A percentile compares a stretch with the other conserved stretches of the same genome.
Conservation (phyloP, 805 yeast genomes). For the Wickerhamomyces canadensis region DNA sequence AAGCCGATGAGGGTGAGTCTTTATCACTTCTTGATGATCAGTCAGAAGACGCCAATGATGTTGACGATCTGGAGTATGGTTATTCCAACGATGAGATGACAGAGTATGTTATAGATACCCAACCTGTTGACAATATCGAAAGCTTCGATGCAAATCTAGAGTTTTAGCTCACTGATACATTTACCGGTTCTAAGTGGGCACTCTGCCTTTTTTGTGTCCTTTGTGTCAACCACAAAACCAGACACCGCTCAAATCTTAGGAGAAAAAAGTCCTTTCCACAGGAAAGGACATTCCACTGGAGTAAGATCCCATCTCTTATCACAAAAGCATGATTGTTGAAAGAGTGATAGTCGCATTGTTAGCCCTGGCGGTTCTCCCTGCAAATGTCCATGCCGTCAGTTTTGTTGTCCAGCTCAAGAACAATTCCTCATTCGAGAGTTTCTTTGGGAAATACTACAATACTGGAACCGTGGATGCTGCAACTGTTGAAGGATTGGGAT, state of each 20-base stretch:
- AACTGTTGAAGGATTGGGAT: slow-evolving; percentile 11
- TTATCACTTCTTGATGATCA: too few species aligned
- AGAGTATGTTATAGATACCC: neutral
- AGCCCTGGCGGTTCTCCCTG: slow-evolving; percentile 1
- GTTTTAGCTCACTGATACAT: too few species aligned
- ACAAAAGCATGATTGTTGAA: too few species aligned
- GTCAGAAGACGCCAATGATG: neutral
- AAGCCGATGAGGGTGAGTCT: slow-evolving; percentile 1
- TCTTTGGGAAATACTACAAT: slow-evolving; percentile 14
- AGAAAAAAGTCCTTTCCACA: too few species aligned
- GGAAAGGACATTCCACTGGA: too few species aligned
- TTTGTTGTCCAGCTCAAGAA: slow-evolving; percentile 26
- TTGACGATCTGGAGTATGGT: neutral
- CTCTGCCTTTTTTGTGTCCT: too few species aligned
- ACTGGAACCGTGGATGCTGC: slow-evolving; percentile 5
- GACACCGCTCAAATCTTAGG: too few species aligned
- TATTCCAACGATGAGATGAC: neutral
- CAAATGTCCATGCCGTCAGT: slow-evolving; percentile 6
- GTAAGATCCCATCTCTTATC: too few species aligned
- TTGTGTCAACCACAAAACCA: too few species aligned
- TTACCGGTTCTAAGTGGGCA: too few species aligned
- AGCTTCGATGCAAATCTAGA: neutral
- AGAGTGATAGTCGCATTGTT: too few species aligned
- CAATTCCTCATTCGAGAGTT: slow-evolving; percentile 13
- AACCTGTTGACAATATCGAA: neutral